Evolutionary conservation across 108 stramenopile genomes (phyloP).

Genomic region (Discostella stelligeroides): DNA sequence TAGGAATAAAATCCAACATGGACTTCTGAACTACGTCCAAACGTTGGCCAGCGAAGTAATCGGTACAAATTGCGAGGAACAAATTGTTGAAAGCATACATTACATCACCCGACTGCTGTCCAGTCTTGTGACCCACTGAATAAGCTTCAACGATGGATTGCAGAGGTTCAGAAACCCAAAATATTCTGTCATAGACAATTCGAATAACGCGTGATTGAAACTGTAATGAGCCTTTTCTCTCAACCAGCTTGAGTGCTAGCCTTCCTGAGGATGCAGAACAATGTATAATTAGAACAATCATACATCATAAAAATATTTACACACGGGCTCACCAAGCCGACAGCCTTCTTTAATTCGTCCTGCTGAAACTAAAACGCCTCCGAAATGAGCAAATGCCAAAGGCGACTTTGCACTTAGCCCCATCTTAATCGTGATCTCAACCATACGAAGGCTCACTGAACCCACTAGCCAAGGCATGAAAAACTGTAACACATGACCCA

Average conservation of each 20-base stretch:
- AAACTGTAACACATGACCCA: background rate
- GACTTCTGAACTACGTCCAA: constrained; percentile 4
- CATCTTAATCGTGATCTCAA: constrained; percentile 14
- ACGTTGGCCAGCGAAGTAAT: constrained; percentile 14
- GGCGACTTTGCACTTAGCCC: constrained; percentile 24
- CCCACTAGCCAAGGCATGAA: constrained; percentile 1
- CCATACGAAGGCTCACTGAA: constrained; percentile 19
- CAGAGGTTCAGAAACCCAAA: constrained; percentile 21
- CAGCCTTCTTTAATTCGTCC: background rate
- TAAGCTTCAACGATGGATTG: constrained; percentile 14
- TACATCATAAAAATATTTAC: too few relatives aligned
- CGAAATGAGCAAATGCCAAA: constrained; percentile 26
- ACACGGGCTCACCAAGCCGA: constrained; percentile 7
- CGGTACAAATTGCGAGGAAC: background rate
- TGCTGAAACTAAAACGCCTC: background rate
- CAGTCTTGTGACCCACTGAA: constrained; percentile 2
- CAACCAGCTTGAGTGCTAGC: constrained; percentile 10
- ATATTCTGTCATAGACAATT: background rate
- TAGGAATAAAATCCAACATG: constrained; percentile 2
- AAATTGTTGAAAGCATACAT: constrained; percentile 1
- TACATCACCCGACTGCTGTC: constrained; percentile 15
- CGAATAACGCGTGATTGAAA: constrained; percentile 1
- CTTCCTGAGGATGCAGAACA: background rate
- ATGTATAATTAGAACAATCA: background rate
- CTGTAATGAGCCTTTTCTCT: background rate